Conservation (phyloP, 2,329 filamentous ascomycete genomes). For the Epichloe glyceriae region DNA sequence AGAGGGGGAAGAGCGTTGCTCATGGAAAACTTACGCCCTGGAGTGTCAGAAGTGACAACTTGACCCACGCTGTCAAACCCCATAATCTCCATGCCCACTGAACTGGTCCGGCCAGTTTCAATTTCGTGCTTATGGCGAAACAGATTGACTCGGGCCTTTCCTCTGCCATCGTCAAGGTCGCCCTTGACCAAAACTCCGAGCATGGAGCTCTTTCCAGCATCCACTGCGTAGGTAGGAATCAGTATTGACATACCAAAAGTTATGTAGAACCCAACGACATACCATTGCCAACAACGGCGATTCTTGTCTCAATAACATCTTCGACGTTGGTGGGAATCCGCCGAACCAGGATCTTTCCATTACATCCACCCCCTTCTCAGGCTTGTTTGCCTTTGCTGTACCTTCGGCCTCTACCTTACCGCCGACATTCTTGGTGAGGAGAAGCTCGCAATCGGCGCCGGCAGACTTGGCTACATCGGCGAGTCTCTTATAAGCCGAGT, state of each 20-base stretch:
- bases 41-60: conserved; percentile 67
- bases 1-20: neutral
- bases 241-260: neutral
- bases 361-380: conserved; percentile 56
- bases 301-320: conserved; percentile 86
- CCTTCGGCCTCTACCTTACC: conserved; percentile 59
- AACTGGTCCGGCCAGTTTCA: conserved; percentile 87
- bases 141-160: conserved; percentile 85
- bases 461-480: conserved; percentile 48
- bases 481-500: conserved; percentile 54
- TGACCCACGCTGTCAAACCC: conserved; percentile 83
- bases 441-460: conserved; percentile 63
- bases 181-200: conserved; percentile 92
- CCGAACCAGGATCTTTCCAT: conserved; percentile 78
- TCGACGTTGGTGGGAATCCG: conserved; percentile 62
- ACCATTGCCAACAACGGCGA: conserved; percentile 94
- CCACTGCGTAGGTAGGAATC: conserved; percentile 39
- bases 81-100: conserved; percentile 98
- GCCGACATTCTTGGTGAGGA: conserved; percentile 85
- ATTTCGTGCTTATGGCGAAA: conserved; percentile 98
- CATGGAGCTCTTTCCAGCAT: conserved; percentile 94
- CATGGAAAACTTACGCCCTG: conserved; percentile 52
- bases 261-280: conserved; percentile 11
- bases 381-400: conserved; percentile 27
- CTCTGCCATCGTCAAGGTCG: conserved; percentile 84